phyloP scores from a whole-genome alignment of 495 filamentous ascomycete species.

The Rhypophila decipiens region DNA sequence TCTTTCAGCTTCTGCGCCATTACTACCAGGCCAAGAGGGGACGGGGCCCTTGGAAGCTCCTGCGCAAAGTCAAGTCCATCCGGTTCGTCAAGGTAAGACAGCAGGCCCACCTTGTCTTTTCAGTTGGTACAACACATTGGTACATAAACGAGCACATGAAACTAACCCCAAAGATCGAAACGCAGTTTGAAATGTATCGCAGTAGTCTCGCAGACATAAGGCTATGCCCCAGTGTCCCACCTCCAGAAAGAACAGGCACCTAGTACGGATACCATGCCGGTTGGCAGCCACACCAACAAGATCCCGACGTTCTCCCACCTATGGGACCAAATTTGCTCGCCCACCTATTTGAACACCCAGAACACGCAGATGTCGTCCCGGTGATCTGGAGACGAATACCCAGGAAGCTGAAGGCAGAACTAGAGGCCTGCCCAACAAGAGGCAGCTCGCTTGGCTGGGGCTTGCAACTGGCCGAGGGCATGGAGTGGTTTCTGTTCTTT shows the following conservation, averaged over 20 bases:
- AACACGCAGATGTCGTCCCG: conserved; percentile 3
- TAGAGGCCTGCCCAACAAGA: conserved; percentile 1
- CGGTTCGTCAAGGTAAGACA: conserved; percentile 6
- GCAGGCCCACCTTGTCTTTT: no score
- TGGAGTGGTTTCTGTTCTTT: conserved; percentile 9
- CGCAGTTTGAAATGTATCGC: conserved; percentile 8
- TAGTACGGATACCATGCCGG: conserved; percentile 1
- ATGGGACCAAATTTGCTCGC: conserved; percentile 4
- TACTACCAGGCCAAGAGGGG: conserved; percentile 1
- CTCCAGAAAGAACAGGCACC: not conserved
- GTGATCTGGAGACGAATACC: conserved; percentile 1
- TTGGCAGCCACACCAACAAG: not conserved
- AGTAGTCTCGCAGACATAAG: conserved; percentile 3
- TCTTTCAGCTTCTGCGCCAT: conserved; percentile 2
- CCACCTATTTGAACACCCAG: conserved; percentile 7
- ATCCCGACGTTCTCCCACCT: conserved; percentile 1
- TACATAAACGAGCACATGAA: not conserved
- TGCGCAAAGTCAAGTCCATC: conserved; percentile 2
- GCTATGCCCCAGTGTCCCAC: conserved; percentile 1
- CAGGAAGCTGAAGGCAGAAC: conserved; percentile 1
- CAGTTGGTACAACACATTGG: not conserved
- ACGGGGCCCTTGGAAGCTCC: conserved; percentile 1
- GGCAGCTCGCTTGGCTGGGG: conserved; percentile 10
- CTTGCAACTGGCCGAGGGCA: conserved; percentile 5
- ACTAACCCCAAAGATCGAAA: not conserved